Base-by-base conservation (phyloP, 2,329 filamentous ascomycete genomes). In the Aspergillaceae sp. region DNA sequence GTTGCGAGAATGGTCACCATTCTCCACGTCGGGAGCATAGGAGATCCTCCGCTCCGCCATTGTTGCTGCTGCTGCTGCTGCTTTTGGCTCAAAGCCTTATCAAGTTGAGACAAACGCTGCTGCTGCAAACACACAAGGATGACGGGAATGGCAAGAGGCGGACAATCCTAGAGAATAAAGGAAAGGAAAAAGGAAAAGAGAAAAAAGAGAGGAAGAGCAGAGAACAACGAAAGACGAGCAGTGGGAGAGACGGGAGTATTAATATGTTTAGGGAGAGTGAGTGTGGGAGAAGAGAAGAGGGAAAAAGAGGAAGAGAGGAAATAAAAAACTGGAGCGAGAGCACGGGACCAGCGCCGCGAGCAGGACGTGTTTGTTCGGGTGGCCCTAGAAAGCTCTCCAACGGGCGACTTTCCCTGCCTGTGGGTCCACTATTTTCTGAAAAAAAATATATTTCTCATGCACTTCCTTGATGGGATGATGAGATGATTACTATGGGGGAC, bases 21-120 rank as follows among this genome's bases (percentile, higher is more conserved):
- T 68, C 56, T 68, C 65, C 48, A 68, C 65, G 53, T 68, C 65
- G 53, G 64, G 61, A 63, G 65, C 65, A 63, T 68, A 68, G 64
- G 65, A 67, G 58, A 67, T 67, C 59, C 65, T 67, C 65, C 65
- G 65, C 62, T 68, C 65, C 61, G 65, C 64, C 65, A 68, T 68
- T 65, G 61, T 67, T 66, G 63, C 49, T 59, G 56, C 60, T 63
- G 56, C 56, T 63, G 65, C 64, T 67, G 19, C 19, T 19, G 19
- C 19, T 19, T 19, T 19, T 19, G 19, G 19, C 59, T 63, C 58
- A 60, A 60, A 63, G 62, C 64, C 56, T 62, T 51, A 47, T 49
- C 57, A 55, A 61, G 61, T 60, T 57, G 64, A 64, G 52, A 61
- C 62, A 58, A 61, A 63, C 65, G 62, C 57, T 54, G 56, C 58